Evolutionary conservation across 176 grass and related monocot genomes (phyloP), one percentile per base, ranked within the genome.

Genomic region (Zoysia pacifica): DNA sequence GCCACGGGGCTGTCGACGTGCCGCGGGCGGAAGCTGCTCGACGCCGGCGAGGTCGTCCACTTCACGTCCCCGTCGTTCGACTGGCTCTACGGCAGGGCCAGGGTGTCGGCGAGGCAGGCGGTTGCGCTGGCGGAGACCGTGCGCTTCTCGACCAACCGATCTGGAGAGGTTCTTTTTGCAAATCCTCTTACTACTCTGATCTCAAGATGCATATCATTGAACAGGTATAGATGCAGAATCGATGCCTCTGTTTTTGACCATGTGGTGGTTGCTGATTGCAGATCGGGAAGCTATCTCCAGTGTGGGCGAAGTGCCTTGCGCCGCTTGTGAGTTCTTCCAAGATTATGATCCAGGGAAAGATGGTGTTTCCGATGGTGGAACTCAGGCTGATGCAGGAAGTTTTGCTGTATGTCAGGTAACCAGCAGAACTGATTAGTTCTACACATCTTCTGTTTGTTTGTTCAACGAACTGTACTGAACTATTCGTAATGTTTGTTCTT

Each of bases 341-440:
- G 70, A 80, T 97, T n/a, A 88, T 82, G 89, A 83, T 97, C 6
- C 85, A 61, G 71, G 91, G 83, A 10, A 81, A 81, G 75, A 79
- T 84, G 11, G 84, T 91, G 50, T 70, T 86, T 44, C 83, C 82
- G 1, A 79, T 69, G 9, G 62, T 82, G 58, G 79, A 94, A 3
- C 80, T 97, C 48, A 86, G 75, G 14, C 76, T 97, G 70, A 94
- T 97, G 94, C 87, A 97, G 82, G 94, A 91, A 37, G 73, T 97
- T 84, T 16, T 91, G 51, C 67, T 97, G n/a, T 88, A 97, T 82
- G 79, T 90, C 41, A 94, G 91, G 94, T 93, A 93, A 82, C 42
- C 5, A 16, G 1, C 2, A 7, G 12, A 61, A 36, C 38, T 41
- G 41, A 41, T 19, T 9, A 78, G 78, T 50, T 9, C 47, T 77